Evolutionary conservation across 2,329 filamentous ascomycete genomes (phyloP), one percentile per base, ranked within the genome.

Genomic region (Laburnicola sp.): DNA sequence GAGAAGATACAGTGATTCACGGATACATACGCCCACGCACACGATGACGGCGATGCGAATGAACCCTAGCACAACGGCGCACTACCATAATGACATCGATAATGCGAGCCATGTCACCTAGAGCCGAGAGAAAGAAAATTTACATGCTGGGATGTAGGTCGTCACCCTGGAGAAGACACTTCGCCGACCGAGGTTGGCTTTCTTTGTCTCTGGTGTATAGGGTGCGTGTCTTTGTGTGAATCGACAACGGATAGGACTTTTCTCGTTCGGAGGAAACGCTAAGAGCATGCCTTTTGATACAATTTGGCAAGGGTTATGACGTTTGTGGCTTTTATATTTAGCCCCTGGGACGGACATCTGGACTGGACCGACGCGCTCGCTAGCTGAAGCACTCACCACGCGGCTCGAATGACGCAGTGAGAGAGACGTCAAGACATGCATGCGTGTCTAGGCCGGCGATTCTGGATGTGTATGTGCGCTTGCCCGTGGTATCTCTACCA

Each of bases 51-150:
- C 55, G 27, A 63, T 26, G 22, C 45, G 49, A 4, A 41, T 51
- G 45, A 63, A 63, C 10, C 50, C 46, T 11, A 58, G 60, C 5
- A 62, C 51, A 30, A 46, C 48, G 47, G 49, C n/a, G 37, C 46
- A 48, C 31, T 35, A 32, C 25, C 26, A 9, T 23, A 21, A 11
- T 27, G 45, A 34, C 35, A 40, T 36, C 16, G 16, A 16, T 16
- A 16, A 16, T 16, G 16, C 16, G 16, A 16, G 16, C 16, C 16
- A 16, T 16, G 16, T 16, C 16, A 16, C 16, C 16, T 16, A 16
- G 16, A 16, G 22, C 2, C 2, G 43, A 37, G 3, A 10, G 37
- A 5, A 16, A 36, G 22, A 2, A 8, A n/a, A 22, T 27, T 8
- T 7, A 10, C 4, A 32, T 23, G 30, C n/a, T n/a, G 8, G 21